Percentiles rank a stretch among this genome's conserved stretches.
Evolutionary conservation across 345 rosid species (phyloP).

Genomic region (Dipteronia dyeriana): DNA sequence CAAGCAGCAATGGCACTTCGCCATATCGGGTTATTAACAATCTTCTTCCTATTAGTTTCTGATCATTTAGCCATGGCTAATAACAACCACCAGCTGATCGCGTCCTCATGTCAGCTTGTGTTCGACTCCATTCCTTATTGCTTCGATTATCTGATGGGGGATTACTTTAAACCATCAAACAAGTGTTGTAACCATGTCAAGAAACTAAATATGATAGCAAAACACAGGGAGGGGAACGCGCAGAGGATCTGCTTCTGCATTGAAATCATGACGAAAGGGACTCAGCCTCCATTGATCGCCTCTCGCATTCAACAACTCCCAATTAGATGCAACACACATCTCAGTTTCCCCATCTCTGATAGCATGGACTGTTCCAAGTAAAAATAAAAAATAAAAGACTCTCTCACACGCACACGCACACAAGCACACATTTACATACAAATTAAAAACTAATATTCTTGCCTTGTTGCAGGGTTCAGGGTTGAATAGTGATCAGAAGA

Average conservation of each 20-base stretch:
- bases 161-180: slow-evolving; percentile 26
- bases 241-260: slow-evolving; percentile 42
- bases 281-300: slow-evolving; percentile 32
- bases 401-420: neutral
- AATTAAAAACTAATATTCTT: too few species aligned
- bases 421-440: neutral
- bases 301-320: slow-evolving; percentile 43
- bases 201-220: slow-evolving; percentile 41
- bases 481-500: neutral
- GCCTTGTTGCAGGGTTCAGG: neutral
- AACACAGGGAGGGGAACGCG: slow-evolving; percentile 32
- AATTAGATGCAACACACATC: slow-evolving; percentile 37
- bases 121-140: slow-evolving; percentile 43
- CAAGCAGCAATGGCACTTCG: slow-evolving; percentile 3
- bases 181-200: slow-evolving; percentile 42
- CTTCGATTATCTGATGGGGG: slow-evolving; percentile 42
- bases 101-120: slow-evolving; percentile 34
- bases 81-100: neutral
- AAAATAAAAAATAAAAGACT: neutral
- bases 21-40: neutral
- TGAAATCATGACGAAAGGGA: slow-evolving; percentile 39
- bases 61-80: slow-evolving; percentile 8
- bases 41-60: slow-evolving; percentile 29
- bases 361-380: slow-evolving; percentile 41
- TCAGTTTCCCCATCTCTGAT: slow-evolving; percentile 52